These are phyloP conservation scores for Dryas integrifolia DNA, from an alignment of 331 rosid species.

Conservation along the genomic window DNA sequence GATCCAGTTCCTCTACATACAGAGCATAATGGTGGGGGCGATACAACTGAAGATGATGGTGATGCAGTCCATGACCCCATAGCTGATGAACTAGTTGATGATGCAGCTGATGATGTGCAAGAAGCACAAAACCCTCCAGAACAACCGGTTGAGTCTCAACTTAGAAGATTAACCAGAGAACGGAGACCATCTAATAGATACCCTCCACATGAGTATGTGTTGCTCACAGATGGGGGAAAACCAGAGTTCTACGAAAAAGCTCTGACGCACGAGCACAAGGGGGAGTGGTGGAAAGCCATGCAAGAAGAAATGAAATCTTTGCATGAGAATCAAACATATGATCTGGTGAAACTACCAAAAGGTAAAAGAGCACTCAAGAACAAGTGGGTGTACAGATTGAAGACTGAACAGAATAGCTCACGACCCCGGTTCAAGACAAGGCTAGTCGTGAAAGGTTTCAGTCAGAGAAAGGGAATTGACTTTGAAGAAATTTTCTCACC, in stretches of 20 bases:
- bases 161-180: background rate
- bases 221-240: no score
- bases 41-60: background rate
- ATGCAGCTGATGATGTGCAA: background rate
- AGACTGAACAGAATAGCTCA: no score
- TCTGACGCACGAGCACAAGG: no score
- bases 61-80: background rate
- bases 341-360: no score
- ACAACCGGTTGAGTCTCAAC: background rate
- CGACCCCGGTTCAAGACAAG: no score
- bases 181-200: background rate
- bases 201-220: no score
- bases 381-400: no score
- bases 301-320: no score
- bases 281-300: no score
- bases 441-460: background rate
- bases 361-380: no score
- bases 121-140: background rate
- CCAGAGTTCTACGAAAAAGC: no score
- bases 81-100: background rate
- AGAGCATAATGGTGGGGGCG: background rate
- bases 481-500: constrained; percentile 4
- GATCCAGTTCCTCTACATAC: background rate
- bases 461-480: background rate
- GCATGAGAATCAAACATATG: no score